phyloP scores from a whole-genome alignment of 805 yeast genomes.

The Tetrapisispora arboricola region DNA sequence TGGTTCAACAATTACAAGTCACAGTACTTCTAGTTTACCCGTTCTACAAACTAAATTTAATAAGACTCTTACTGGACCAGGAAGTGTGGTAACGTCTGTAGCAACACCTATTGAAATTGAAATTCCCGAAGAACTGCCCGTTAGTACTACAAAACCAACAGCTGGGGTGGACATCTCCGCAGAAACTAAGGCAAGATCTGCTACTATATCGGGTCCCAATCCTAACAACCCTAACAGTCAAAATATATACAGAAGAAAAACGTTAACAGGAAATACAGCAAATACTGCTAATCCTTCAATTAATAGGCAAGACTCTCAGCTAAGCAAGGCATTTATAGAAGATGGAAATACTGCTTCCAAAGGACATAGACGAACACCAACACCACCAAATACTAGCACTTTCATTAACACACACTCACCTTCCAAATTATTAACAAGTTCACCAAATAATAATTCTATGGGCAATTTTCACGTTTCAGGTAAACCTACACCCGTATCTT shows the following conservation, averaged over 20 bases:
- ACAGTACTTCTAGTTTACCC: constrained; percentile 24
- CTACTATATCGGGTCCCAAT: constrained; percentile 21
- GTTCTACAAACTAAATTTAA: constrained; percentile 22
- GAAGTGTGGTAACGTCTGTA: constrained; percentile 29
- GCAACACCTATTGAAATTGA: constrained; percentile 56
- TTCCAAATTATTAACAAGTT: constrained; percentile 6
- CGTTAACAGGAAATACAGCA: constrained; percentile 20
- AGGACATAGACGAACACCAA: constrained; percentile 32
- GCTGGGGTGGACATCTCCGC: constrained; percentile 26
- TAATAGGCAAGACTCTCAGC: constrained; percentile 9
- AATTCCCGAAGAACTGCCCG: constrained; percentile 43
- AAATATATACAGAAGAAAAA: constrained; percentile 20
- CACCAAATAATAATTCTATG: constrained; percentile 5
- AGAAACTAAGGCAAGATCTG: constrained; percentile 30
- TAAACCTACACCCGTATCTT: constrained; percentile 20
- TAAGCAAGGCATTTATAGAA: constrained; percentile 9
- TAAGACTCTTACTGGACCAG: constrained; percentile 15
- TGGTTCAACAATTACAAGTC: constrained; percentile 13
- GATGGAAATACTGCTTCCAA: constrained; percentile 2
- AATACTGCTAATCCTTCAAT: constrained; percentile 12
- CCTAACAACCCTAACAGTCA: constrained; percentile 4
- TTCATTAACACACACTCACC: constrained; percentile 9
- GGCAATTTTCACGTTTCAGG: constrained; percentile 12
- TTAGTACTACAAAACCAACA: constrained; percentile 13
- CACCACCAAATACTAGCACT: constrained; percentile 37